phyloP scores from a whole-genome alignment of 352 stramenopile species.

The Synura sp. region DNA sequence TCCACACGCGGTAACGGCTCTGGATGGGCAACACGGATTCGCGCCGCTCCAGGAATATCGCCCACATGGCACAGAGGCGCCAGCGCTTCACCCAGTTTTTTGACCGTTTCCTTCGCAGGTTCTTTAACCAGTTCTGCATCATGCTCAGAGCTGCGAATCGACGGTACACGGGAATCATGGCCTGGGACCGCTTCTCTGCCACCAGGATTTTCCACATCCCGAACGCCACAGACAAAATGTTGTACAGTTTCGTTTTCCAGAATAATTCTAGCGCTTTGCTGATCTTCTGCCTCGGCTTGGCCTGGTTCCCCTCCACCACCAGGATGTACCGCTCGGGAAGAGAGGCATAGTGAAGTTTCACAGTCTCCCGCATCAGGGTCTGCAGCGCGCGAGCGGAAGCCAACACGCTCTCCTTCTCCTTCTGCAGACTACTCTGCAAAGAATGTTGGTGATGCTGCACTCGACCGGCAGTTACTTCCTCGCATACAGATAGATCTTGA shows the following conservation, averaged over 20 bases:
- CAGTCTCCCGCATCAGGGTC: not conserved
- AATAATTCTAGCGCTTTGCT: not conserved
- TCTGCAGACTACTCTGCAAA: not conserved
- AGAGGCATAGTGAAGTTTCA: not conserved
- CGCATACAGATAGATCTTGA: not conserved
- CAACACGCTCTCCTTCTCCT: not conserved
- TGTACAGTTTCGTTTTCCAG: not conserved
- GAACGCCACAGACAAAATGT: slow-evolving; percentile 1
- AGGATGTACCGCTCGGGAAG: not conserved
- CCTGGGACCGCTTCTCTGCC: not conserved
- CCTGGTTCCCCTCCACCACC: not conserved
- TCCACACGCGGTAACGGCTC: not conserved
- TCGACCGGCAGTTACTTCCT: not conserved
- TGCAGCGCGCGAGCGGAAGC: not conserved
- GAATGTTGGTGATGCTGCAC: not conserved
- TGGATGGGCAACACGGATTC: not conserved
- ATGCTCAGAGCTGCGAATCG: not conserved
- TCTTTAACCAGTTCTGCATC: not conserved
- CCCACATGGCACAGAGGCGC: not conserved
- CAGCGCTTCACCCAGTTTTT: not conserved
- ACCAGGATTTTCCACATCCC: slow-evolving; percentile 13
- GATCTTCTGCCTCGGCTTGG: not conserved
- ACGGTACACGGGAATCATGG: not conserved
- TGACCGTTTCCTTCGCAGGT: not conserved
- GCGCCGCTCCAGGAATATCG: not conserved